These are phyloP conservation scores for Pyrus hybrid DNA, from an alignment of 331 rosid genomes.

Conservation along the genomic window DNA sequence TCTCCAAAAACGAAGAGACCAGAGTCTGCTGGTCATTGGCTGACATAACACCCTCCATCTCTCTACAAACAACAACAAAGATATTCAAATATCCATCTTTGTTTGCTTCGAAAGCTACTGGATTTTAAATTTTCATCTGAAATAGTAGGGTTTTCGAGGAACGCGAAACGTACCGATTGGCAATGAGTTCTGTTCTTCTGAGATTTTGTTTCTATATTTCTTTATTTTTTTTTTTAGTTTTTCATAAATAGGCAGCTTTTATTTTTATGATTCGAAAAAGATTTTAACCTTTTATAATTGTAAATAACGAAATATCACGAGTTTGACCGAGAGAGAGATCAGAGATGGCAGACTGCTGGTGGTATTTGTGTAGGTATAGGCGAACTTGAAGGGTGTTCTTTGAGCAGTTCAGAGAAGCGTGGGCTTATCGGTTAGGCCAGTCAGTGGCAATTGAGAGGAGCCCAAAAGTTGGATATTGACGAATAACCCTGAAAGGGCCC, in stretches of 20 bases:
- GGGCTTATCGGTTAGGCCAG: not conserved
- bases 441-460: not conserved
- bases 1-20: conserved; percentile 78
- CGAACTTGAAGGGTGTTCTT: not conserved
- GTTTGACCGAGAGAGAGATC: not conserved
- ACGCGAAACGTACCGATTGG: not conserved
- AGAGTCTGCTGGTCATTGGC: conserved; percentile 55
- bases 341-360: no score
- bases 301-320: not conserved
- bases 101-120: not conserved
- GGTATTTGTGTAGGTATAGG: not conserved
- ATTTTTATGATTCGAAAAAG: not conserved
- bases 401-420: not conserved
- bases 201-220: not conserved
- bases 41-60: conserved; percentile 58
- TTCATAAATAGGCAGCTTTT: no score
- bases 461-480: not conserved
- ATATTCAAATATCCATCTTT: not conserved
- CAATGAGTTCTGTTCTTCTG: not conserved
- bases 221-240: not conserved
- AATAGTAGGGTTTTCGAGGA: not conserved
- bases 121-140: not conserved
- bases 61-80: not conserved
- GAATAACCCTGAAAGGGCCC: no score
- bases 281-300: not conserved